A percentile compares a stretch with the other conserved stretches of the same genome.
Conservation (phyloP, 306 rosid species). For the Alnus rubra region DNA sequence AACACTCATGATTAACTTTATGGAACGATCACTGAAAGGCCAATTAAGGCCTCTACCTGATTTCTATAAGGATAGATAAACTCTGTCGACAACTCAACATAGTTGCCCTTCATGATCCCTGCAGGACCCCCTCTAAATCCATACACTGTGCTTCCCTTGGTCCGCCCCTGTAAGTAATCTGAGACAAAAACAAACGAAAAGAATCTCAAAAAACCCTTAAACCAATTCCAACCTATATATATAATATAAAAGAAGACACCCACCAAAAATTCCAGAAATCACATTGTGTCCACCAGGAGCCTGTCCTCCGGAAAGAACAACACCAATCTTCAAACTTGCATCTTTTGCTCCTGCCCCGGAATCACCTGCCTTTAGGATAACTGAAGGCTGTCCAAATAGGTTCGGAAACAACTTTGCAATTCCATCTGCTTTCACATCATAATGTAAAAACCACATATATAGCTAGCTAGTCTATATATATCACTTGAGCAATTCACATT, state of each 20-base stretch:
- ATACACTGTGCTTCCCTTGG: slow-evolving; percentile 73
- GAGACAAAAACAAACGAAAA: slow-evolving; percentile 1
- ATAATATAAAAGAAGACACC: neutral
- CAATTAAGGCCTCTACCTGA: slow-evolving; percentile 48
- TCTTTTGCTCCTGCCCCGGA: slow-evolving; percentile 21
- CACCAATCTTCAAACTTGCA: slow-evolving; percentile 80
- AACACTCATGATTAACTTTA: too few species aligned
- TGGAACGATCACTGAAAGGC: neutral
- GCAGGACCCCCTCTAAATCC: slow-evolving; percentile 98
- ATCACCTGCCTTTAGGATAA: slow-evolving; percentile 47
- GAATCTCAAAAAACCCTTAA: neutral
- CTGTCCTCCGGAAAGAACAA: slow-evolving; percentile 93
- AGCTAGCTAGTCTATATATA: too few species aligned
- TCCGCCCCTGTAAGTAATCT: slow-evolving; percentile 87
- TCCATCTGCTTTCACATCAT: slow-evolving; percentile 49
- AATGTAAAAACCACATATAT: too few species aligned
- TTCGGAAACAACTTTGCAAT: slow-evolving; percentile 85
- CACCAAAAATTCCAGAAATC: slow-evolving; percentile 86
- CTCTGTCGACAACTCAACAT: slow-evolving; percentile 64
- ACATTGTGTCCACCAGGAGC: slow-evolving; percentile 99
- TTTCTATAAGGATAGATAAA: slow-evolving; percentile 87
- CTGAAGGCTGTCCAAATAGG: slow-evolving; percentile 91
- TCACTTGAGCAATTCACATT: too few species aligned
- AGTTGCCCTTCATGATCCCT: slow-evolving; percentile 90
- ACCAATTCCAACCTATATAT: neutral